These are phyloP conservation scores for Cucumis hystrix DNA, from an alignment of 306 rosid species.

Conservation along the genomic window DNA sequence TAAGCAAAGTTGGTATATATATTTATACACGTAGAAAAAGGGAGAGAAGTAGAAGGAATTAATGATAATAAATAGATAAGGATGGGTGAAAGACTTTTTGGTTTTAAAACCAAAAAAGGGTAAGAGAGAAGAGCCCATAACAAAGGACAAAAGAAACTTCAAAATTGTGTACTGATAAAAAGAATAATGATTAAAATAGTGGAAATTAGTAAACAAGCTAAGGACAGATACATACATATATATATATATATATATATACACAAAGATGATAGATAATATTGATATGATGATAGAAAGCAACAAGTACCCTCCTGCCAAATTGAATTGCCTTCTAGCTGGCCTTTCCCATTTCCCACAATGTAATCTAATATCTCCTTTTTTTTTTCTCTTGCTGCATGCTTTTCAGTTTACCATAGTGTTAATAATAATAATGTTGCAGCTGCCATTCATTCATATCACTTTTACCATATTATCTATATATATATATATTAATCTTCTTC, in stretches of 20 bases:
- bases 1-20: not conserved
- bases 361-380: not conserved
- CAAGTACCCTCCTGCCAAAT: not conserved
- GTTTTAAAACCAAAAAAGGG: not conserved
- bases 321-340: constrained; percentile 5
- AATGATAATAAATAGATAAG: not conserved
- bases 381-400: not conserved
- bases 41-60: not conserved
- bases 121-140: not conserved
- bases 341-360: not conserved
- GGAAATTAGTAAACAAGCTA: too few relatives aligned
- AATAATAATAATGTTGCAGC: not conserved
- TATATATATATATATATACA: too few relatives aligned
- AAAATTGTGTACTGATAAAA: too few relatives aligned
- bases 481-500: too few relatives aligned
- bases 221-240: too few relatives aligned
- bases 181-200: too few relatives aligned
- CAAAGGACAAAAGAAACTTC: not conserved
- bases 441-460: too few relatives aligned
- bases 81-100: not conserved
- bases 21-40: not conserved
- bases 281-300: not conserved
- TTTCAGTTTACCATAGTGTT: not conserved
- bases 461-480: too few relatives aligned
- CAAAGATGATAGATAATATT: too few relatives aligned